Base-by-base conservation (phyloP, 2,329 filamentous ascomycete genomes). In the Diaporthe nobilis region DNA sequence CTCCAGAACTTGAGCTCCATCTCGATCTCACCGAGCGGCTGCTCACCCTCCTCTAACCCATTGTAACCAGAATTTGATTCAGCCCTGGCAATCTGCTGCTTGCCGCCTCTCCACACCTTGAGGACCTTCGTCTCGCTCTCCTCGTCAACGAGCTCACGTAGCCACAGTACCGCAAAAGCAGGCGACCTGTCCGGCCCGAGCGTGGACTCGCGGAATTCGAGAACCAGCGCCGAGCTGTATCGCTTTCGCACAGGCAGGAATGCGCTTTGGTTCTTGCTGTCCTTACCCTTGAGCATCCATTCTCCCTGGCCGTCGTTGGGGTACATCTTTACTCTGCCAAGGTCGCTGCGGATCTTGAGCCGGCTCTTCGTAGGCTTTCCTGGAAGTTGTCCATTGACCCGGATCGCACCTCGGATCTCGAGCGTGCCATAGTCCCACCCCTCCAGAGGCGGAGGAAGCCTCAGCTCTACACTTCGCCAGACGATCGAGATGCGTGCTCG, bases 391-490 rank as follows among this genome's bases (percentile, higher is more conserved):
- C 86, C 83, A 20, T 87, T 86, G 2, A 84, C 84, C 70, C 85
- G 87, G 17, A 92, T 83, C 0, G 85, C 81, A 0, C 89, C 87
- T n/a, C 89, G 86, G 57, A 94, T 85, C 77, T 94, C 91, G 0
- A 95, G 80, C 0, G 93, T 95, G 7, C 93, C 94, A 74, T 92
- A 93, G 34, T 94, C 91, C 92, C 93, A 95, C 2, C 94, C 94
- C 0, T 91, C 84, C 44, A 92, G 82, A 70, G 90, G 87, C 8
- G 82, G 85, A 1, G 92, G 91, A 2, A 92, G 84, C 78, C 93
- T 88, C 1, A 94, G 83, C 75, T 92, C 88, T 3, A 95, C 87
- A 74, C 92, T 93, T 60, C 94, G 89, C 88, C 94, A 95, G 3
- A 95, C 91, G 85, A 95, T 87, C 22, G 92, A 94, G 74, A 95